Evolutionary conservation across 805 yeast species (phyloP), one percentile per base, ranked within the genome.

Genomic region (Millerozyma miso): DNA sequence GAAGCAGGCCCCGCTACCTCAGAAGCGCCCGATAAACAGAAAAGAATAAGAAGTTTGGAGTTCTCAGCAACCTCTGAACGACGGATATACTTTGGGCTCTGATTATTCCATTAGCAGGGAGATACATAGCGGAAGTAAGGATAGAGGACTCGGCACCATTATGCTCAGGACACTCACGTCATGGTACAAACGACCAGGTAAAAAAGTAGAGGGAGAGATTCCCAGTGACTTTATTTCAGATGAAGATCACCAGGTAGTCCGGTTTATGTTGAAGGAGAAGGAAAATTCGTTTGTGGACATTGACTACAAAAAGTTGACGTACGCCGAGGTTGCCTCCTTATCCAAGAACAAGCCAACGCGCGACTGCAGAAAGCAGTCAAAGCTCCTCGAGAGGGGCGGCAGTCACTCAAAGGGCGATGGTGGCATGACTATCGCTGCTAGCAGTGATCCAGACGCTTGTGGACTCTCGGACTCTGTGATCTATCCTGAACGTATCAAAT

Each of bases 271-370:
- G 73, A 56, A 55, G 29, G 62, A 59, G 36, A 53, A 60, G 31
- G 57, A 55, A 13, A 69, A 63, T 20, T 64, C 54, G 35, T 59
- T 69, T 41, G 63, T 70, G 17, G 71, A 67, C 35, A 66, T 70
- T 42, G 58, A 59, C 40, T 54, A 49, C 48, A 60, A 60, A 35
- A 59, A 61, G 40, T 56, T 70, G 46, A 59, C 69, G n/a, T 70
- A 69, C 44, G 76, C 76, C n/a, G 74, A 70, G 49, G 76, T 60
- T 20, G 73, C 74, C 3, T 51, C 59, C 17, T 44, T 65, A 50
- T 54, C 61, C n/a, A 50, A 47, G 39, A 37, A 33, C 44, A 14
- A 41, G 32, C 29, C 42, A 31, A 7, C 36, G 35, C 14, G 34
- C 17, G 29, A 23, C 29, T 23, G 29, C 29, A 23, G 29, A 23